phyloP scores from a whole-genome alignment of 495 filamentous ascomycete genomes.

The Amphirosellinia nigrospora region DNA sequence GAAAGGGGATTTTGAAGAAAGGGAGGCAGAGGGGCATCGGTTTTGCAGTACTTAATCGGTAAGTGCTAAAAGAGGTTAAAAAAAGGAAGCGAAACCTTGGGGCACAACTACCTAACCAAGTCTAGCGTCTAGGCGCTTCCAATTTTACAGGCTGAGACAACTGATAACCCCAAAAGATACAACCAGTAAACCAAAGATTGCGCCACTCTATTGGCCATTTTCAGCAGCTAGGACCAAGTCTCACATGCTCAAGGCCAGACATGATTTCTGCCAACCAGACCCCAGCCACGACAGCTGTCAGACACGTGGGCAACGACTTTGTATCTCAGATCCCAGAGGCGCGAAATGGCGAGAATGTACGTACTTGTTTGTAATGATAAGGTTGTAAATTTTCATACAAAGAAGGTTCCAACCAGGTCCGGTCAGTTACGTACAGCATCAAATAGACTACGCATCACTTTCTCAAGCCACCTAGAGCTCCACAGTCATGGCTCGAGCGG shows the following conservation, averaged over 20 bases:
- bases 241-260: too few relatives aligned
- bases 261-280: too few relatives aligned
- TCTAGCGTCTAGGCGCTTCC: background rate
- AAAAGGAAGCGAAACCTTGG: constrained; percentile 7
- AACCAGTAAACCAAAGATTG: too few relatives aligned
- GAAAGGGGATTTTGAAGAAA: constrained; percentile 17
- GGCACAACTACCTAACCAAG: background rate
- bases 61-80: background rate
- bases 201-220: background rate
- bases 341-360: too few relatives aligned
- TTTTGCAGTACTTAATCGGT: background rate
- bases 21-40: constrained; percentile 21
- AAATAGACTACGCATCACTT: too few relatives aligned
- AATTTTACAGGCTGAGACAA: background rate
- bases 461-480: background rate
- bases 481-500: background rate
- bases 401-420: background rate
- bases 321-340: too few relatives aligned
- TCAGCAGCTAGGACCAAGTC: background rate
- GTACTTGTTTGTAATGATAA: too few relatives aligned
- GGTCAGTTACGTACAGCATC: too few relatives aligned
- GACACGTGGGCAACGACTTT: background rate
- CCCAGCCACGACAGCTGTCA: background rate
- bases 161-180: too few relatives aligned
- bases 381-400: background rate